phyloP scores from a whole-genome alignment of 148 eudicot species.

The Linanthus parryae region DNA sequence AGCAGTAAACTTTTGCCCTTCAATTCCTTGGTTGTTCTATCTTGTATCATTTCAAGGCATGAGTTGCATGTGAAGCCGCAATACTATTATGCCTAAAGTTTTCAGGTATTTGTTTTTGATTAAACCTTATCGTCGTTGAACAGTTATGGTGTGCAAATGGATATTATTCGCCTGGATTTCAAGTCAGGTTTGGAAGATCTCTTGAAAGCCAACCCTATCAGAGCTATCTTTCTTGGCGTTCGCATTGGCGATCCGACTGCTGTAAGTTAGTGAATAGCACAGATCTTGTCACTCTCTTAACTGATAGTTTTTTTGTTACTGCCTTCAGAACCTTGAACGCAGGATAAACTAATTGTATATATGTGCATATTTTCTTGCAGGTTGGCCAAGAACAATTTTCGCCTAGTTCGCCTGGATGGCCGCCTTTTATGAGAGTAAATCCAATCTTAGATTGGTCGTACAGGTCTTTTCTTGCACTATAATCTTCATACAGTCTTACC shows the following conservation, averaged over 20 bases:
- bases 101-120: conserved; percentile 1
- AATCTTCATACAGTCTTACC: no score
- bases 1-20: neutral
- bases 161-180: conserved; percentile 87
- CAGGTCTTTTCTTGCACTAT: conserved; percentile 43
- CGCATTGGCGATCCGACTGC: conserved; percentile 97
- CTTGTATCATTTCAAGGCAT: neutral
- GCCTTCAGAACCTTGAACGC: conserved; percentile 10
- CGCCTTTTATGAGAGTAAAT: conserved; percentile 98
- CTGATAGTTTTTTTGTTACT: neutral
- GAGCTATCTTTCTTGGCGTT: conserved; percentile 95
- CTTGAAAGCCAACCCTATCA: conserved; percentile 64
- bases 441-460: conserved; percentile 99
- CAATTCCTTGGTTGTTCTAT: neutral
- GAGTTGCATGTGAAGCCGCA: neutral
- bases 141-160: conserved; percentile 75
- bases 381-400: conserved; percentile 98
- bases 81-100: neutral
- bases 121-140: conserved; percentile 12
- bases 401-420: conserved; percentile 99
- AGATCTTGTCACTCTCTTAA: neutral
- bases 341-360: neutral
- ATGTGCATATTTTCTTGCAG: conserved; percentile 30
- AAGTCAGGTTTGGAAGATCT: conserved; percentile 89
- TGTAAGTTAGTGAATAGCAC: conserved; percentile 34